A percentile compares a stretch with the other conserved stretches of the same genome.
Conservation (phyloP, 805 yeast species). For the Candida insectorum region DNA sequence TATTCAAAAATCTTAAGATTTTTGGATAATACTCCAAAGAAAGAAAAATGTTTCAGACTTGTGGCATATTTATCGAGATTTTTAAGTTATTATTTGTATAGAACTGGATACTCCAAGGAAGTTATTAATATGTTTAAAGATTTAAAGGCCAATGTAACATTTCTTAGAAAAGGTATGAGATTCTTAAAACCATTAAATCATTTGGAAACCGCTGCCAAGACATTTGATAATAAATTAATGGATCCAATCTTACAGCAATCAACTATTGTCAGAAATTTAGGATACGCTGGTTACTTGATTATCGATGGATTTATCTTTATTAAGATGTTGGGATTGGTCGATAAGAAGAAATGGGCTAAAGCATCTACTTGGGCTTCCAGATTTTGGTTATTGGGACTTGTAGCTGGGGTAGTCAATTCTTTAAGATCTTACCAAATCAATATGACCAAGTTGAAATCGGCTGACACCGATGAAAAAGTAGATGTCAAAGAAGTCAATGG, state of each 20-base stretch:
- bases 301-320: conserved; percentile 64
- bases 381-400: conserved; percentile 75
- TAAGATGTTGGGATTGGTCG: conserved; percentile 55
- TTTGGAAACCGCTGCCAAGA: conserved; percentile 62
- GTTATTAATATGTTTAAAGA: conserved; percentile 48
- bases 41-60: conserved; percentile 77
- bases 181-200: conserved; percentile 78
- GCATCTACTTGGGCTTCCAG: conserved; percentile 58
- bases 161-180: conserved; percentile 80
- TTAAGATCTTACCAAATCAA: conserved; percentile 49
- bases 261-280: conserved; percentile 54
- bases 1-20: conserved; percentile 57
- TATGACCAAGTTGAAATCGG: conserved; percentile 29
- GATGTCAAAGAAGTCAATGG: conserved; percentile 35
- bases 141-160: conserved; percentile 59
- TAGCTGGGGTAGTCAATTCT: conserved; percentile 60
- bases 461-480: conserved; percentile 20
- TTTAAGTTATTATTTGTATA: conserved; percentile 56
- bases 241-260: conserved; percentile 56
- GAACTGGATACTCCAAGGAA: conserved; percentile 51
- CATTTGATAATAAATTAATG: conserved; percentile 65
- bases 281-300: conserved; percentile 59
- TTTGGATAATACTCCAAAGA: conserved; percentile 64
- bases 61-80: conserved; percentile 80
- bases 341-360: conserved; percentile 42